A percentile compares a stretch with the other conserved stretches of the same genome.
These are phyloP conservation scores for Venustampulla echinocandica DNA, from an alignment of 495 filamentous ascomycete species.

Conservation along the genomic window DNA sequence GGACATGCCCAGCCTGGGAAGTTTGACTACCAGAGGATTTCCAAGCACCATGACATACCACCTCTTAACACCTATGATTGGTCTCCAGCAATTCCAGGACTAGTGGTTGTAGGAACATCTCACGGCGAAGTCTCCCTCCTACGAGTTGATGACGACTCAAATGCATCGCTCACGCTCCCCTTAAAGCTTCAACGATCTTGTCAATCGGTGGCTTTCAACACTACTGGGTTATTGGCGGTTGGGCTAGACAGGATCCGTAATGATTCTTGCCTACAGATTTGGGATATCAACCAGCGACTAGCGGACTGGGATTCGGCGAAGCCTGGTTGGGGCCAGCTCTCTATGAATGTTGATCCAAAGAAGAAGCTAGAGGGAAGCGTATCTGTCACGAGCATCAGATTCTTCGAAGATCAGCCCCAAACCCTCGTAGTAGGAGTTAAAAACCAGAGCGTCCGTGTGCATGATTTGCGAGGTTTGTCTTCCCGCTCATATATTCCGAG, in stretches of 20 bases:
- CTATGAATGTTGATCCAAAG: conserved; percentile 39
- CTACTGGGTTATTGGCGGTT: conserved; percentile 67
- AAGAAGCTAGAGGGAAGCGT: conserved; percentile 70
- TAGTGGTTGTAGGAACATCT: conserved; percentile 77
- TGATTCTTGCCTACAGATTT: conserved; percentile 88
- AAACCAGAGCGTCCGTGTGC: conserved; percentile 77
- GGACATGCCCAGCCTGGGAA: conserved; percentile 42
- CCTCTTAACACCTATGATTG: conserved; percentile 89
- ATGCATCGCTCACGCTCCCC: conserved; percentile 59
- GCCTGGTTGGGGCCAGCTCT: conserved; percentile 17
- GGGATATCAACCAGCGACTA: conserved; percentile 71
- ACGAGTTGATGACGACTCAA: conserved; percentile 58
- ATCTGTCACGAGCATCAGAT: conserved; percentile 82
- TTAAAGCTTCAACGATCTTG: conserved; percentile 81
- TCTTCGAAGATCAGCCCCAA: conserved; percentile 79
- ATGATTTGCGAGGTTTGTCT: conserved; percentile 72
- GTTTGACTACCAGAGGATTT: conserved; percentile 58
- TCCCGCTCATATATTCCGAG: background rate
- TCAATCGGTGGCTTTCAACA: conserved; percentile 86
- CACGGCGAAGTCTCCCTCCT: conserved; percentile 79
- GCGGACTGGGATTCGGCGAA: conserved; percentile 32
- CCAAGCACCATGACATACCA: conserved; percentile 73
- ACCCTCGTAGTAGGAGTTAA: conserved; percentile 76
- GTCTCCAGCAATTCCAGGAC: conserved; percentile 60
- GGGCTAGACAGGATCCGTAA: conserved; percentile 87